These are phyloP conservation scores for Cylindrotheca closterium DNA, from an alignment of 108 stramenopile genomes.

Conservation along the genomic window DNA sequence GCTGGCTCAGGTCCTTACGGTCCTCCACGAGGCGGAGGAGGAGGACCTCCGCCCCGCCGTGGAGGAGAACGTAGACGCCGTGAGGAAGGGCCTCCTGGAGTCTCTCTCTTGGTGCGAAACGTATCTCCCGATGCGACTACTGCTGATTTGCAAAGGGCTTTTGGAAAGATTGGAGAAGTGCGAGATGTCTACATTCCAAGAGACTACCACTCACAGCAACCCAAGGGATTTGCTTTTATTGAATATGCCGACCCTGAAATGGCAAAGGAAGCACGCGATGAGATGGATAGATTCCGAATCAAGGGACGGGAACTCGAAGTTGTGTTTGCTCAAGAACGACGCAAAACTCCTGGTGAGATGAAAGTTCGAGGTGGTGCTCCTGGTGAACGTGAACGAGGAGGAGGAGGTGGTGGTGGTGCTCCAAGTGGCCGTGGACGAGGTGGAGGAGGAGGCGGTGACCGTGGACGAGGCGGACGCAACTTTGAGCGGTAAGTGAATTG, in stretches of 20 bases:
- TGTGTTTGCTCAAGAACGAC: constrained; percentile 87
- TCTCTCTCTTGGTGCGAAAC: constrained; percentile 82
- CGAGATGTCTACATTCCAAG: constrained; percentile 89
- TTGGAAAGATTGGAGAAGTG: constrained; percentile 84
- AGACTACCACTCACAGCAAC: constrained; percentile 83
- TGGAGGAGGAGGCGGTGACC: constrained; percentile 7
- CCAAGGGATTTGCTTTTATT: constrained; percentile 89
- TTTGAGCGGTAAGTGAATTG: not conserved
- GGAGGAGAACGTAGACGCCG: constrained; percentile 54
- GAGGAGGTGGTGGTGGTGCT: not conserved
- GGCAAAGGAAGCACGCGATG: constrained; percentile 80
- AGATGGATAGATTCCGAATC: constrained; percentile 86
- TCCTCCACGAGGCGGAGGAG: constrained; percentile 14
- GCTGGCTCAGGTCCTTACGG: constrained; percentile 22
- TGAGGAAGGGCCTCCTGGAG: constrained; percentile 84
- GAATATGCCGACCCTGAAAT: constrained; percentile 82
- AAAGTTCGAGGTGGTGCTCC: constrained; percentile 42
- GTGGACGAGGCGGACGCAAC: not conserved
- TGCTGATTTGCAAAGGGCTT: constrained; percentile 70
- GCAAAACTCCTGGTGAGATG: constrained; percentile 89
- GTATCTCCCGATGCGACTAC: constrained; percentile 67
- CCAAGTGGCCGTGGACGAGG: constrained; percentile 49
- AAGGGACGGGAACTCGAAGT: constrained; percentile 87
- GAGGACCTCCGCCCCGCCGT: constrained; percentile 16
- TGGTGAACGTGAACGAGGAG: constrained; percentile 12